Conservation (phyloP, 257 asterid species). For the Osmanthus fragrans region DNA sequence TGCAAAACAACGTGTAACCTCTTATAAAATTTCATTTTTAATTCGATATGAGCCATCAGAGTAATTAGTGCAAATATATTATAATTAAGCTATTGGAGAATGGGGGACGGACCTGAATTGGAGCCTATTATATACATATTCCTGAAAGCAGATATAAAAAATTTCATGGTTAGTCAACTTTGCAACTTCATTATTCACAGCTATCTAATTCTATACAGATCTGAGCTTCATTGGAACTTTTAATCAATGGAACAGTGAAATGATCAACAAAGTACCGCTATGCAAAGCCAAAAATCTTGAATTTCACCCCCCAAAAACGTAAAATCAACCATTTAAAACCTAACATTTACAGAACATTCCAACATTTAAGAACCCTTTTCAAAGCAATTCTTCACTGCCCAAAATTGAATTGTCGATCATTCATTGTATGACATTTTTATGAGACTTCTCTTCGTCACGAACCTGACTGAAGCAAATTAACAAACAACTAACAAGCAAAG, state of each 20-base stretch:
- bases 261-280: background rate
- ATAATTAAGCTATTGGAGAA: background rate
- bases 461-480: background rate
- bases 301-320: background rate
- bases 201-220: conserved; percentile 3
- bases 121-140: conserved; percentile 84
- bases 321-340: conserved; percentile 17
- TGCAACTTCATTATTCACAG: conserved; percentile 17
- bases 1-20: conserved; percentile 33
- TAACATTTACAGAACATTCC: conserved; percentile 1
- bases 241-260: conserved; percentile 24
- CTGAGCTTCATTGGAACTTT: conserved; percentile 16
- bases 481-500: conserved; percentile 3
- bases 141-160: conserved; percentile 48
- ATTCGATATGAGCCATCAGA: background rate
- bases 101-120: conserved; percentile 55
- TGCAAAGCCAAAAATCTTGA: background rate
- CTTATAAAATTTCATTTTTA: background rate
- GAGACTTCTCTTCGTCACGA: too few species aligned
- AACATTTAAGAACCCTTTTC: background rate
- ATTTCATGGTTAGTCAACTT: conserved; percentile 29
- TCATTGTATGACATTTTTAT: too few species aligned
- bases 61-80: background rate
- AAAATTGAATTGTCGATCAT: too few species aligned
- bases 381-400: background rate